Base-by-base conservation (phyloP, 2,329 filamentous ascomycete genomes). In the Bipolaris oryzae region DNA sequence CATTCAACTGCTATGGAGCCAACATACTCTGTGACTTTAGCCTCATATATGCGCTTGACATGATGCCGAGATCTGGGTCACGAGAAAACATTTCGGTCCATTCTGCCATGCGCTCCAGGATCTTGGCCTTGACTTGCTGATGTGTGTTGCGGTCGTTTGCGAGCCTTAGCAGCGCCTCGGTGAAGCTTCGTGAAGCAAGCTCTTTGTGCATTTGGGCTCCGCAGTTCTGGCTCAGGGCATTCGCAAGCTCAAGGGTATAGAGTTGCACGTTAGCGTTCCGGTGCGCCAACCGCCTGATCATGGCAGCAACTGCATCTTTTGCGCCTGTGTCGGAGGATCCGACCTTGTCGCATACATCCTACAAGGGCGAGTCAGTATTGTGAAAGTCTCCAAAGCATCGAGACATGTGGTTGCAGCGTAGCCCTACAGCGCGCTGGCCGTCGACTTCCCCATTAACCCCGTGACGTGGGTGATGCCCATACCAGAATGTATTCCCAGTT, bases 251-350 rank as follows among this genome's bases (percentile, higher is more conserved):
- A 58, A 97, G 87, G 11, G 93, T 96, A 77, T 97, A 97, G 18
- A 97, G 86, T 79, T 97, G 93, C 23, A 97, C 93, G 76, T 97
- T 96, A 61, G 93, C 93, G 77, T 97, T 97, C 67, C 93, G 89
- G 77, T 97, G 92, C 54, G 92, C 92, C 53, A 97, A 84, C 39
- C 93, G 85, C 81, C 94, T 96, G 78, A 97, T 96, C 81, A 97
- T 85, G 72, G 91, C 89, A 71, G 92, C 89, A 52, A 96, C 90
- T 13, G 88, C 92, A 80, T 96, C 90, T 80, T 94, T 94, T 64
- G 90, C 84, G 23, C 84, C 81, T 46, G 73, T 81, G 46, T 85
- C 82, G 57, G 81, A 79, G 21, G 76, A 76, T 38, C 75, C 76
- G 39, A 86, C 84, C 71, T 84, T 85, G 72, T 86, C 84, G 75